Evolutionary conservation across 176 grass and related monocot genomes (phyloP).

Genomic region (Guadua angustifolia): DNA sequence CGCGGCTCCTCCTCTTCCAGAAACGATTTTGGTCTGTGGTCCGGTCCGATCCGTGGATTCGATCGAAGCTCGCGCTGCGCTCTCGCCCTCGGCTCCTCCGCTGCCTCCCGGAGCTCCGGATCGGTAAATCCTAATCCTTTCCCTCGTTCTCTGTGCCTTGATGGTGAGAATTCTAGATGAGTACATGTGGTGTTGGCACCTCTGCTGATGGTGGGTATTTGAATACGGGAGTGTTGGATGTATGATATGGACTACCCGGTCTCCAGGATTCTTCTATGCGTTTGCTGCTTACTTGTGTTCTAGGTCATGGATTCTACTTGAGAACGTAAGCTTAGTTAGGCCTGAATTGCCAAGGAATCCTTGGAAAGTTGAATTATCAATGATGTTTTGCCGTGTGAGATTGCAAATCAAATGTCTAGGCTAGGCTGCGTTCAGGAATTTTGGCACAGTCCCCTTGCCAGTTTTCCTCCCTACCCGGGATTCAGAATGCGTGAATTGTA

Average conservation of each 20-base stretch:
- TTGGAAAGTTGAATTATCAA: neutral
- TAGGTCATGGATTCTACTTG: neutral
- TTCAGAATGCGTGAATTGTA: neutral
- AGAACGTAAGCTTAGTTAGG: neutral
- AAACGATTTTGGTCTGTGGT: neutral
- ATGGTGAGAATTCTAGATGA: neutral
- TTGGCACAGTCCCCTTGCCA: neutral
- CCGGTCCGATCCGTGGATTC: neutral
- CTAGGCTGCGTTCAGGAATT: neutral
- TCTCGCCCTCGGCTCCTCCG: neutral
- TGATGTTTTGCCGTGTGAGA: neutral
- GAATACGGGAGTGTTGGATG: neutral
- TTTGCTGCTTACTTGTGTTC: neutral
- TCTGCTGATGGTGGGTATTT: neutral
- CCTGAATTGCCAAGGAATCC: neutral
- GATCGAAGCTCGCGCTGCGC: neutral
- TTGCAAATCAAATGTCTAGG: neutral
- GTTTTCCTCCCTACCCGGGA: neutral
- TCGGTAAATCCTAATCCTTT: neutral
- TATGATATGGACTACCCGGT: neutral
- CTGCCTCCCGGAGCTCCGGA: neutral
- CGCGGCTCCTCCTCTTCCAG: neutral
- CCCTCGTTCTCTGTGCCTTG: neutral
- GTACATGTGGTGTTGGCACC: neutral
- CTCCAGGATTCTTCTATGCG: neutral